Evolutionary conservation across 331 rosid species (phyloP).

Genomic region (Quercus tomentella): DNA sequence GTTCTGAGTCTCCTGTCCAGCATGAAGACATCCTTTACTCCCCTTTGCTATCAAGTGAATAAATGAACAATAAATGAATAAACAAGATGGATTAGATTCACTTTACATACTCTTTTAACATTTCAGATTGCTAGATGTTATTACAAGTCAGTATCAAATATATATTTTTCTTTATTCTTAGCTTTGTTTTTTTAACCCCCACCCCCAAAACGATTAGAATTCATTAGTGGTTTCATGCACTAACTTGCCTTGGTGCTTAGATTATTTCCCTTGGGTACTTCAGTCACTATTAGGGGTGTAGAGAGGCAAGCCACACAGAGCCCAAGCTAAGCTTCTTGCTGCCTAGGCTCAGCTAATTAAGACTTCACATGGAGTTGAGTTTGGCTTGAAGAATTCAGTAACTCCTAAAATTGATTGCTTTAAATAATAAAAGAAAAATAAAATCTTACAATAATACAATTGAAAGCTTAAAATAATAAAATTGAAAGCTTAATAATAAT

Average conservation of each 20-base stretch:
- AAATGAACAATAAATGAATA: background rate
- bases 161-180: background rate
- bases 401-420: no score
- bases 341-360: background rate
- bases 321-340: background rate
- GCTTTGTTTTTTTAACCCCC: background rate
- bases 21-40: background rate
- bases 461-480: no score
- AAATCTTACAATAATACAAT: no score
- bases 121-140: background rate
- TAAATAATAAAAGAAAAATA: no score
- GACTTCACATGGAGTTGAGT: no score
- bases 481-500: no score
- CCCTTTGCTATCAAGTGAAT: background rate
- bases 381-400: no score
- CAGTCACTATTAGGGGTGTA: background rate
- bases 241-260: background rate
- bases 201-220: background rate
- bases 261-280: no score
- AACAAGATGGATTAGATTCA: background rate
- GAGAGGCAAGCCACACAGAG: background rate
- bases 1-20: background rate
- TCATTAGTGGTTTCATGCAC: background rate
- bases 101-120: background rate
- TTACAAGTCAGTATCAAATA: background rate